A percentile compares a stretch with the other conserved stretches of the same genome.
Conservation (phyloP, 192 early-diverging fungal species). For the Coemansia sp. region DNA sequence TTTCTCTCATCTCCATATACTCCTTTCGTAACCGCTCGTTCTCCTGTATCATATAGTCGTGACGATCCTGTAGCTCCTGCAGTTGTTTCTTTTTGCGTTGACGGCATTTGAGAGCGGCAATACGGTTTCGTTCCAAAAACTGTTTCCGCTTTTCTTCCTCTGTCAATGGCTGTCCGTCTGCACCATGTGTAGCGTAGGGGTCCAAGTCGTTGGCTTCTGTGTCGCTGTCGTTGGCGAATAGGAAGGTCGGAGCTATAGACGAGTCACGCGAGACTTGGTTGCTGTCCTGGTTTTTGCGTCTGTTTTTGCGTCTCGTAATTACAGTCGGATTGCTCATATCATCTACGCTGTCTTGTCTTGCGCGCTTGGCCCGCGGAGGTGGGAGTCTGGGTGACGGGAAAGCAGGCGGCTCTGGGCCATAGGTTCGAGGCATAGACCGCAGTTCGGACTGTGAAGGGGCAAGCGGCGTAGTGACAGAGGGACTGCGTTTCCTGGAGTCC, state of each 20-base stretch:
- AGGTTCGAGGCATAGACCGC: background rate
- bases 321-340: background rate
- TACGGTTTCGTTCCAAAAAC: constrained; percentile 88
- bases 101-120: constrained; percentile 89
- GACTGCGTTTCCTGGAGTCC: background rate
- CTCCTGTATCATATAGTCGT: constrained; percentile 43
- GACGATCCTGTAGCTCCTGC: constrained; percentile 68
- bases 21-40: constrained; percentile 46
- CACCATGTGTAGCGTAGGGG: background rate
- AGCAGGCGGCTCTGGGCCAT: background rate
- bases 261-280: background rate
- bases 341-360: background rate
- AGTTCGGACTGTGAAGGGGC: background rate
- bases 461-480: background rate
- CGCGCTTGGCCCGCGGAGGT: background rate
- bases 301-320: background rate
- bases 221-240: background rate
- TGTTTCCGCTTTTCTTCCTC: constrained; percentile 77
- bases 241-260: too few relatives aligned
- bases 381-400: background rate
- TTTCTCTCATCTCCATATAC: constrained; percentile 62
- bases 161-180: constrained; percentile 5
- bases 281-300: background rate
- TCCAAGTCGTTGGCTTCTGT: background rate
- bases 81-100: constrained; percentile 94